Conservation (phyloP, 495 filamentous ascomycete species). For the Penicillium lividum region DNA sequence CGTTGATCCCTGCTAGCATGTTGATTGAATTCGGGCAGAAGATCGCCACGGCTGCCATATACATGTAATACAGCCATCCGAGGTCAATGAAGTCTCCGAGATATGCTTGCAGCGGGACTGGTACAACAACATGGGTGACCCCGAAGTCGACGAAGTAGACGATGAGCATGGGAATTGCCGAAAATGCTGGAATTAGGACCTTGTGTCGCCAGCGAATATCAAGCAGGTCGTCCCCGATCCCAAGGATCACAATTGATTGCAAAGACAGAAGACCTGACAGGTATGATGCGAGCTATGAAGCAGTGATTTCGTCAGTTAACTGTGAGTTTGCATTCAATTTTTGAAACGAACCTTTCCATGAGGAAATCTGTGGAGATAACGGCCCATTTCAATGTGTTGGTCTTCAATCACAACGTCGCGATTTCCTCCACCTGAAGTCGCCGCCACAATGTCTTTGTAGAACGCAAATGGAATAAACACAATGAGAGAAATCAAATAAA, state of each 20-base stretch:
- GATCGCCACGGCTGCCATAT: constrained; percentile 93
- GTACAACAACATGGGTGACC: constrained; percentile 91
- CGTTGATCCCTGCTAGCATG: constrained; percentile 96
- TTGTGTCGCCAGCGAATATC: constrained; percentile 99
- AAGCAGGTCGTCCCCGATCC: constrained; percentile 93
- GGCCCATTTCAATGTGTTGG: constrained; percentile 69
- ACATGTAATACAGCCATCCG: constrained; percentile 87
- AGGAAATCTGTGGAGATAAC: constrained; percentile 86
- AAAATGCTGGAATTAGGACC: constrained; percentile 93
- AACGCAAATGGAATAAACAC: constrained; percentile 95
- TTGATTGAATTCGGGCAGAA: constrained; percentile 99
- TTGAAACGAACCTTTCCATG: constrained; percentile 73
- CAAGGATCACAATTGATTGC: constrained; percentile 84
- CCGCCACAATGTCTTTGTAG: constrained; percentile 96
- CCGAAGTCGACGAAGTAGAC: constrained; percentile 99
- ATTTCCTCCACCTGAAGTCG: constrained; percentile 91
- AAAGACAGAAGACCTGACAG: constrained; percentile 91
- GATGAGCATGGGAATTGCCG: constrained; percentile 88
- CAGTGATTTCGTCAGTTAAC: neutral
- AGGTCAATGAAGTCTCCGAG: constrained; percentile 81
- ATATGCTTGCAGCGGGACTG: constrained; percentile 78
- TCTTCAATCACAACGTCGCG: constrained; percentile 73
- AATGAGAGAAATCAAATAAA: constrained; percentile 85
- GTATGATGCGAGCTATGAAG: constrained; percentile 80
- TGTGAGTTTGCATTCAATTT: too few species aligned